phyloP scores from a whole-genome alignment of 208 protist genomes.

The Trypanosoma mega region DNA sequence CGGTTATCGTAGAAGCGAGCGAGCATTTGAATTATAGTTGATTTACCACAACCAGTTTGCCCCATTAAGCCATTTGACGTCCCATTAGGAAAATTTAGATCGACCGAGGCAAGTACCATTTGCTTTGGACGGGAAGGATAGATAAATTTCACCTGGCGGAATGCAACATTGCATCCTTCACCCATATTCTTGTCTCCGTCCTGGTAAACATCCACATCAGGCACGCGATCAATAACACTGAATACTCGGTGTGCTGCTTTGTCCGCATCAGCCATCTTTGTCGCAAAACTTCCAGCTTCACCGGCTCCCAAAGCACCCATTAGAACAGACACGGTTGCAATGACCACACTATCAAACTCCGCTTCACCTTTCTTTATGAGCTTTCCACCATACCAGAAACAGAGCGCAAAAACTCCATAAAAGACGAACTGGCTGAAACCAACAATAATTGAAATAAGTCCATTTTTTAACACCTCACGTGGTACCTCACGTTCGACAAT shows the following conservation, averaged over 20 bases:
- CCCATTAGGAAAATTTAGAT: constrained; percentile 36
- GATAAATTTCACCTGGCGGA: constrained; percentile 54
- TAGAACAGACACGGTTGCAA: constrained; percentile 49
- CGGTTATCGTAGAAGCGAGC: constrained; percentile 77
- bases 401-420: constrained; percentile 55
- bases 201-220: constrained; percentile 51
- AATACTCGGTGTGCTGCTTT: constrained; percentile 56
- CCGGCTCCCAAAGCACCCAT: constrained; percentile 57
- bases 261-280: constrained; percentile 52
- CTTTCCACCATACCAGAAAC: constrained; percentile 81
- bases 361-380: constrained; percentile 66
- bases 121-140: constrained; percentile 63
- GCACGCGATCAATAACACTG: constrained; percentile 75
- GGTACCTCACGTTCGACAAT: constrained; percentile 27
- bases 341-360: constrained; percentile 51
- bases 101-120: constrained; percentile 47
- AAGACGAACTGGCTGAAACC: constrained; percentile 63
- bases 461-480: constrained; percentile 24
- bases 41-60: constrained; percentile 80
- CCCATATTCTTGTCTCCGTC: constrained; percentile 38
- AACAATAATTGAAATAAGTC: constrained; percentile 41
- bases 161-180: constrained; percentile 45
- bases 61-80: constrained; percentile 75
- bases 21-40: constrained; percentile 81
- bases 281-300: constrained; percentile 66